phyloP scores from a whole-genome alignment of 202 grass and related monocot species.

The Setaria viridis region DNA sequence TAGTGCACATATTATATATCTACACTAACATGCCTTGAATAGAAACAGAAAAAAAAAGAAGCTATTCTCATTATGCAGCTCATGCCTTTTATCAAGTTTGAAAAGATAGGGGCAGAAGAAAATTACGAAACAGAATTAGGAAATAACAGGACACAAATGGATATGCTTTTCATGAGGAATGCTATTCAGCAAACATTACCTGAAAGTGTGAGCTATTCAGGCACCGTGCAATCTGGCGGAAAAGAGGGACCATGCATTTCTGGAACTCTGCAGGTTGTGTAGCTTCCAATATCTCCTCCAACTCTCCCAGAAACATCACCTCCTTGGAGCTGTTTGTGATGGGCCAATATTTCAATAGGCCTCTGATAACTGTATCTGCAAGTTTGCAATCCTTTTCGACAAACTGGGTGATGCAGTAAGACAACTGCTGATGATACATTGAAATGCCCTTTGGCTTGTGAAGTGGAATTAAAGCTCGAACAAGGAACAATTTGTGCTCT shows the following conservation, averaged over 20 bases:
- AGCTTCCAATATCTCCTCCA: constrained; percentile 89
- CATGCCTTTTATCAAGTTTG: neutral
- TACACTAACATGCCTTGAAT: constrained; percentile 31
- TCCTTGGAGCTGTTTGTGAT: constrained; percentile 93
- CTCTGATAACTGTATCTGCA: constrained; percentile 87
- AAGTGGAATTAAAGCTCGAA: constrained; percentile 77
- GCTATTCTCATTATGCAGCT: neutral
- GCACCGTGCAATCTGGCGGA: constrained; percentile 74
- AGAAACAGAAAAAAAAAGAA: constrained; percentile 30
- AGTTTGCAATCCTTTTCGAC: constrained; percentile 94
- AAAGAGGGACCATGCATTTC: constrained; percentile 95
- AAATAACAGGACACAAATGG: neutral
- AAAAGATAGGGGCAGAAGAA: neutral
- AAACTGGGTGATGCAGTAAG: constrained; percentile 87
- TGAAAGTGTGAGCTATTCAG: constrained; percentile 92
- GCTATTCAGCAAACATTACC: constrained; percentile 49
- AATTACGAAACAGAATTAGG: constrained; percentile 11
- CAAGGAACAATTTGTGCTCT: constrained; percentile 88
- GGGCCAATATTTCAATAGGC: constrained; percentile 88
- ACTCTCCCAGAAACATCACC: constrained; percentile 85
- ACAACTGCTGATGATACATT: constrained; percentile 82
- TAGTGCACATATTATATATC: constrained; percentile 2
- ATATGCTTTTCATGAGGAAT: neutral
- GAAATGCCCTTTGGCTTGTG: constrained; percentile 81
- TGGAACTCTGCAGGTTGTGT: constrained; percentile 85